Evolutionary conservation across 192 early-diverging fungal species (phyloP).

Genomic region (Chytriomyces confervae): DNA sequence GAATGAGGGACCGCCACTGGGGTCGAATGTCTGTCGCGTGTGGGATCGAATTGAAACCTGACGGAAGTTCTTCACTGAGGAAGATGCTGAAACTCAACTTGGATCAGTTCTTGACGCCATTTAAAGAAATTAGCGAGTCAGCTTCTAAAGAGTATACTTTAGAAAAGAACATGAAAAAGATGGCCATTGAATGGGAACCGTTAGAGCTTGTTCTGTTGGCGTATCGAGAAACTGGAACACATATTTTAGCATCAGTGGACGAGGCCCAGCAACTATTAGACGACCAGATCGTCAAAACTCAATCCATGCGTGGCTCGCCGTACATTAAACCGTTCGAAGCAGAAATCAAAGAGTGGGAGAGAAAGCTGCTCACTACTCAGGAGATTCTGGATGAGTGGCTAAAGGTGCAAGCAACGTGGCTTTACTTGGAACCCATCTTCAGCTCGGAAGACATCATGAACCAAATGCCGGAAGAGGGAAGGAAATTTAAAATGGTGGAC

Average conservation of each 20-base stretch:
- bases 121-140: constrained; percentile 67
- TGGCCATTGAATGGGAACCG: constrained; percentile 66
- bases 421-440: constrained; percentile 71
- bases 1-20: constrained; percentile 68
- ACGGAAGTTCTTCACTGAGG: constrained; percentile 53
- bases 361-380: constrained; percentile 59
- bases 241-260: constrained; percentile 62
- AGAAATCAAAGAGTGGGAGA: constrained; percentile 69
- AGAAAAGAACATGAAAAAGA: constrained; percentile 70
- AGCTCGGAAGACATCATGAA: constrained; percentile 72
- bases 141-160: constrained; percentile 70
- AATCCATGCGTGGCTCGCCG: constrained; percentile 71
- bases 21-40: constrained; percentile 49
- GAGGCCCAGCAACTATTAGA: constrained; percentile 69
- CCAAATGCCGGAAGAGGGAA: constrained; percentile 72
- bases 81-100: constrained; percentile 68
- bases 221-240: constrained; percentile 67
- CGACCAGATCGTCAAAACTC: constrained; percentile 73
- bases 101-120: constrained; percentile 55
- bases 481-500: constrained; percentile 66
- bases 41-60: constrained; percentile 61
- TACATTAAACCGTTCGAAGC: constrained; percentile 70
- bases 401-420: constrained; percentile 71
- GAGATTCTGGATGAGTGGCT: constrained; percentile 72
- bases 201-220: constrained; percentile 59